Conservation (phyloP, 1,284 basidiomycete species). For the Ceratobasidium sp. region DNA sequence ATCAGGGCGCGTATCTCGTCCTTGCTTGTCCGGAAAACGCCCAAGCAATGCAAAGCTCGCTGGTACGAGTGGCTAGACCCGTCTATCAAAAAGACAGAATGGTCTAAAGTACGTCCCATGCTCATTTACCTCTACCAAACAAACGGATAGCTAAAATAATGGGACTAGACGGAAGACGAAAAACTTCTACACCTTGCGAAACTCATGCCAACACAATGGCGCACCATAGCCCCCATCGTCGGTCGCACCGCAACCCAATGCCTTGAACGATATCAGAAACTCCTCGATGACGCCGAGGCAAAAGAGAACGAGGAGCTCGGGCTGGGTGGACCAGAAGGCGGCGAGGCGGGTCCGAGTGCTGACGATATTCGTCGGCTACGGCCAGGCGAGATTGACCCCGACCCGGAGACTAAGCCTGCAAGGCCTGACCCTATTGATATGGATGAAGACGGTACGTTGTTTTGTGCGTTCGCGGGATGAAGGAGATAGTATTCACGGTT, state of each 20-base stretch:
- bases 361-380: conserved; percentile 93
- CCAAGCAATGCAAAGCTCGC: conserved; percentile 99
- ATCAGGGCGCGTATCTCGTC: conserved; percentile 97
- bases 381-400: no score
- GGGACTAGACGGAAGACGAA: conserved; percentile 90
- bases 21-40: conserved; percentile 96
- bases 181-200: conserved; percentile 98
- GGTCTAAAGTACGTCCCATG: conserved; percentile 83
- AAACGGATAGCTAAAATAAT: conserved; percentile 31
- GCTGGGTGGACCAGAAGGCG: conserved; percentile 81
- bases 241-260: conserved; percentile 99
- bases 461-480: conserved; percentile 41
- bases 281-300: conserved; percentile 96
- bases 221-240: conserved; percentile 98
- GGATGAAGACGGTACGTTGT: conserved; percentile 97
- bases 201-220: conserved; percentile 99
- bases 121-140: neutral
- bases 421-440: conserved; percentile 99
- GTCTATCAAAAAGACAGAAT: conserved; percentile 99
- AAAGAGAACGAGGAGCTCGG: conserved; percentile 95
- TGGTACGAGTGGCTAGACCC: conserved; percentile 99
- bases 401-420: conserved; percentile 98
- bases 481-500: neutral
- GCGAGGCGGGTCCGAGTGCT: conserved; percentile 86
- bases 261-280: conserved; percentile 97